These are phyloP conservation scores for Phaffomyces thermotolerans DNA, from an alignment of 805 yeast genomes.

Conservation along the genomic window DNA sequence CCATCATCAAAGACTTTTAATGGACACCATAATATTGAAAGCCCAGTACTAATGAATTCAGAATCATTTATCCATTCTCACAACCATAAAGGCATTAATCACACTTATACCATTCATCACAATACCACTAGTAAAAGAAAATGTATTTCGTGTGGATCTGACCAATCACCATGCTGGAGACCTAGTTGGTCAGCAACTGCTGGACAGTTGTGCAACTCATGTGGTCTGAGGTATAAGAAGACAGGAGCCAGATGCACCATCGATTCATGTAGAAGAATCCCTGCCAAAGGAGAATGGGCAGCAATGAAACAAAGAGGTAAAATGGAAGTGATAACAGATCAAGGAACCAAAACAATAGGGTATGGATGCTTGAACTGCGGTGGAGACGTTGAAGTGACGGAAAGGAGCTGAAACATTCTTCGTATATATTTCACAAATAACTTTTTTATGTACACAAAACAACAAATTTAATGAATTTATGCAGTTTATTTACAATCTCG, in stretches of 20 bases:
- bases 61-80: conserved; percentile 22
- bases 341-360: conserved; percentile 25
- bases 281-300: conserved; percentile 94
- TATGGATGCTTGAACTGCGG: conserved; percentile 56
- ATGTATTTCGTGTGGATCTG: conserved; percentile 87
- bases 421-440: background rate
- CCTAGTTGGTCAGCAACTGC: conserved; percentile 89
- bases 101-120: conserved; percentile 24
- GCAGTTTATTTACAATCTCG: too few relatives aligned
- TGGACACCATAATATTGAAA: conserved; percentile 13
- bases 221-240: conserved; percentile 91
- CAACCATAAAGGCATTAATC: conserved; percentile 22
- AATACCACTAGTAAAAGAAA: conserved; percentile 35
- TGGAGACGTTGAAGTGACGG: conserved; percentile 43
- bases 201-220: conserved; percentile 95
- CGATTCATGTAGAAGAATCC: conserved; percentile 71
- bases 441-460: too few relatives aligned
- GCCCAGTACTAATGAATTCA: conserved; percentile 11
- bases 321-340: conserved; percentile 20
- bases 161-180: conserved; percentile 96
- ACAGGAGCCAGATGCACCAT: conserved; percentile 88
- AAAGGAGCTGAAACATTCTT: conserved; percentile 5
- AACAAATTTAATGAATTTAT: too few relatives aligned
- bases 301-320: conserved; percentile 72
- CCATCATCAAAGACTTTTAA: conserved; percentile 7